These are phyloP conservation scores for Wickerhamiella vanderwaltii DNA, from an alignment of 805 yeast genomes.

Conservation along the genomic window DNA sequence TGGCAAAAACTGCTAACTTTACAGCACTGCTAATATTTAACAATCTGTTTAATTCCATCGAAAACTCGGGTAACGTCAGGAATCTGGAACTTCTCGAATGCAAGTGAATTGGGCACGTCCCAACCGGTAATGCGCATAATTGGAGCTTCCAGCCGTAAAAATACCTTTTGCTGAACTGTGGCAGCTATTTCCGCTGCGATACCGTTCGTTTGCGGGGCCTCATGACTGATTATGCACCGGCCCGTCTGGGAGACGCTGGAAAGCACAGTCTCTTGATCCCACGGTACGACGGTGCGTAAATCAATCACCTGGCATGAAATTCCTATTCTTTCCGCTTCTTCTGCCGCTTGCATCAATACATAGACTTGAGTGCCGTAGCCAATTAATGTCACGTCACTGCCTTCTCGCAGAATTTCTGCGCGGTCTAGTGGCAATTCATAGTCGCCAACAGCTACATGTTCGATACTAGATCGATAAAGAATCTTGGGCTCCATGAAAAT, in stretches of 20 bases:
- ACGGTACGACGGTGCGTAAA: conserved; percentile 83
- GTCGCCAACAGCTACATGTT: conserved; percentile 71
- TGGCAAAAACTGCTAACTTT: too few relatives aligned
- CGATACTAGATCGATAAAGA: conserved; percentile 73
- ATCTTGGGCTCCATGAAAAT: conserved; percentile 85
- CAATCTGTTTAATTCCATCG: conserved; percentile 23
- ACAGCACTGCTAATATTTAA: conserved; percentile 20
- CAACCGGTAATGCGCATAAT: conserved; percentile 91
- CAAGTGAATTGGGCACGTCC: conserved; percentile 94
- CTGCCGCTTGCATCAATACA: conserved; percentile 72
- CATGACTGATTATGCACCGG: conserved; percentile 73
- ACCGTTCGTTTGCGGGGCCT: conserved; percentile 85
- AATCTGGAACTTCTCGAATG: conserved; percentile 90
- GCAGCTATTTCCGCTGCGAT: conserved; percentile 93
- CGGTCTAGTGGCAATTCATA: conserved; percentile 75
- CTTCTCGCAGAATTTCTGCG: conserved; percentile 76
- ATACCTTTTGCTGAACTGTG: conserved; percentile 87
- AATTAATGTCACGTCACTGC: conserved; percentile 69
- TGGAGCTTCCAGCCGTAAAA: conserved; percentile 87
- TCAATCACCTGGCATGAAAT: conserved; percentile 77
- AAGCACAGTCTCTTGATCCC: conserved; percentile 71
- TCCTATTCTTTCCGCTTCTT: conserved; percentile 62
- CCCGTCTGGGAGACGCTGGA: conserved; percentile 81
- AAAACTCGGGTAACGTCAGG: conserved; percentile 48
- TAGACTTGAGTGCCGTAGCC: conserved; percentile 77